Evolutionary conservation across 2,329 filamentous ascomycete species (phyloP), one percentile per base, ranked within the genome.

Genomic region (Talaromyces islandicus): DNA sequence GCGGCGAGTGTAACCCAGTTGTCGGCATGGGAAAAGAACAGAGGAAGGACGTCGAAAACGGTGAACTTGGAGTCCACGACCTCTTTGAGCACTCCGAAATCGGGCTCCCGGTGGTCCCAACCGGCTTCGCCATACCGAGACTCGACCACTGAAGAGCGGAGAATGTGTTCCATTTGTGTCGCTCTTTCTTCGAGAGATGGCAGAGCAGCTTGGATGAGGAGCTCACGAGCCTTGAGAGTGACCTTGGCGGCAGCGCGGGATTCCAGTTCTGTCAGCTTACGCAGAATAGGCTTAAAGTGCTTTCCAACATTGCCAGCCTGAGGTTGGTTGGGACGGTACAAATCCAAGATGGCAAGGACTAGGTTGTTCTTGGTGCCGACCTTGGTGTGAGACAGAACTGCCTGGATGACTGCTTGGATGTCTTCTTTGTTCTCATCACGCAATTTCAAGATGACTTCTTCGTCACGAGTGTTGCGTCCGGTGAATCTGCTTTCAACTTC

Each of bases 31-130:
- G 88, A 90, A 72, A 99, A 99, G 85, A 99, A 99, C 60, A 91
- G 87, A 7, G 93, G 90, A 66, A 99, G 78, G 19, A 99, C 94
- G 72, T 99, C 94, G 68, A 97, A 96, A 65, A 99, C 94, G 48
- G 93, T 97, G 81, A 95, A 97, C 80, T 96, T 96, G 58, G 94
- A 97, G 77, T 99, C 94, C 57, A 99, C 91, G 32, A 99, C 92
- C 76, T 99, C 94, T 82, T 96, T 96, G 78, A 99, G 88, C 65
- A 96, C 82, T 24, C 95, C 89, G 58, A 96, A 80, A 77, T 89
- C 91, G 54, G 94, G 94, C 77, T 97, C 90, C 66, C 94, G 85
- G 79, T 99, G 94, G 65, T 97, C 93, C 90, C 91, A 96, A 56
- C 93, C 92, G 62, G 91, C 92, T 83, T 99, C 94, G 62, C 94